These are phyloP conservation scores for Schizophyllum commune DNA, from an alignment of 1,284 basidiomycete species.

Conservation along the genomic window DNA sequence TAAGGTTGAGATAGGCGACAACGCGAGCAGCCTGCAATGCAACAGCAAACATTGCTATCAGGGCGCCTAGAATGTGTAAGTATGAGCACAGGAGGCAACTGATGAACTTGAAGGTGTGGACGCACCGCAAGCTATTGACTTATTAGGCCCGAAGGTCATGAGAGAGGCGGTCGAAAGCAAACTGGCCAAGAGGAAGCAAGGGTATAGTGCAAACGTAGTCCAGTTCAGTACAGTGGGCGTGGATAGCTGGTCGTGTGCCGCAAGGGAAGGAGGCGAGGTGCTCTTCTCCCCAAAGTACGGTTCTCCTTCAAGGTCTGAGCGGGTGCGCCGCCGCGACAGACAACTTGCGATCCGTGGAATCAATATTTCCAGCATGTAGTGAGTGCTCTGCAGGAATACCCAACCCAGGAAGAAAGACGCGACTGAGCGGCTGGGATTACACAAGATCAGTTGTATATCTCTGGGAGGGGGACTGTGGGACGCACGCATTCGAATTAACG, in stretches of 20 bases:
- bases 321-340: not conserved
- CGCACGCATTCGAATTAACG: not conserved
- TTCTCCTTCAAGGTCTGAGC: slow-evolving; percentile 1
- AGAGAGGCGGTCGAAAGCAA: slow-evolving; percentile 36
- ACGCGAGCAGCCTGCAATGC: slow-evolving; percentile 35
- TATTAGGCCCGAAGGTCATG: slow-evolving; percentile 24
- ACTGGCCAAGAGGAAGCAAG: slow-evolving; percentile 37
- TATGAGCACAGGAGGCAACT: no score
- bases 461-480: slow-evolving; percentile 5
- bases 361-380: slow-evolving; percentile 19
- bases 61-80: not conserved
- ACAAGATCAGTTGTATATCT: not conserved
- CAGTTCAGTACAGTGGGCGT: slow-evolving; percentile 1
- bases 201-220: slow-evolving; percentile 32
- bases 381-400: slow-evolving; percentile 38
- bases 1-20: slow-evolving; percentile 35
- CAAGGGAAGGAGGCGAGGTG: not conserved
- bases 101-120: slow-evolving; percentile 1
- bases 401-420: slow-evolving; percentile 41
- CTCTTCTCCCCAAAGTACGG: not conserved
- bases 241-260: not conserved
- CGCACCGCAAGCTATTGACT: slow-evolving; percentile 33
- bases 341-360: not conserved
- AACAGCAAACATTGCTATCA: slow-evolving; percentile 41
- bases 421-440: slow-evolving; percentile 28